These are phyloP conservation scores for Bipolaris bicolor DNA, from an alignment of 2,329 filamentous ascomycete species.

Conservation along the genomic window DNA sequence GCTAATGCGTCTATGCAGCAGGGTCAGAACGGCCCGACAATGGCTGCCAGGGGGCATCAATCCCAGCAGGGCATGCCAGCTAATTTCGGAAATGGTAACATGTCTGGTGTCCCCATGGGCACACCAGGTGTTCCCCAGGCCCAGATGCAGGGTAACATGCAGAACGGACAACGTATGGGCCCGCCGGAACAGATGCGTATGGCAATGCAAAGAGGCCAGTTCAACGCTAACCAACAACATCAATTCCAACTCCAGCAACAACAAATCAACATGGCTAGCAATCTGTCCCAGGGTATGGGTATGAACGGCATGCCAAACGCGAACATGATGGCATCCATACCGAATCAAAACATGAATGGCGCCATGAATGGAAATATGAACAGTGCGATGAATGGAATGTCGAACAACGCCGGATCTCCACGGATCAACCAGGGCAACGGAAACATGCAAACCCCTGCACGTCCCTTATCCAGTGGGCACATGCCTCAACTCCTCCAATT, in stretches of 20 bases:
- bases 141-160: constrained; percentile 68
- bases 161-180: constrained; percentile 64
- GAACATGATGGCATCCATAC: constrained; percentile 43
- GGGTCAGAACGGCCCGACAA: constrained; percentile 39
- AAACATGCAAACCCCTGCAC: constrained; percentile 38
- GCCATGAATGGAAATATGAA: constrained; percentile 44
- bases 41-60: constrained; percentile 45
- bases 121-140: constrained; percentile 69
- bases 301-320: constrained; percentile 46
- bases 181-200: constrained; percentile 50
- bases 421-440: constrained; percentile 40
- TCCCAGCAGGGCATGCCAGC: constrained; percentile 54
- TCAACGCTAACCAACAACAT: constrained; percentile 42
- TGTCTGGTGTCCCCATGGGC: constrained; percentile 59
- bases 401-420: constrained; percentile 44
- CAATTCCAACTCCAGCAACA: constrained; percentile 49
- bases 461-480: constrained; percentile 41
- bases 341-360: constrained; percentile 43
- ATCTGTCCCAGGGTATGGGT: constrained; percentile 38
- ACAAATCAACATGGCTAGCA: constrained; percentile 47
- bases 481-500: constrained; percentile 44
- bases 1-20: constrained; percentile 37
- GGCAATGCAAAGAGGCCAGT: constrained; percentile 48
- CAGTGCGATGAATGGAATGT: constrained; percentile 43
- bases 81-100: constrained; percentile 57